Evolutionary conservation across 1,139 yeast species (phyloP), one percentile per base, ranked within the genome.

Genomic region (Geotrichum bryndzae): DNA sequence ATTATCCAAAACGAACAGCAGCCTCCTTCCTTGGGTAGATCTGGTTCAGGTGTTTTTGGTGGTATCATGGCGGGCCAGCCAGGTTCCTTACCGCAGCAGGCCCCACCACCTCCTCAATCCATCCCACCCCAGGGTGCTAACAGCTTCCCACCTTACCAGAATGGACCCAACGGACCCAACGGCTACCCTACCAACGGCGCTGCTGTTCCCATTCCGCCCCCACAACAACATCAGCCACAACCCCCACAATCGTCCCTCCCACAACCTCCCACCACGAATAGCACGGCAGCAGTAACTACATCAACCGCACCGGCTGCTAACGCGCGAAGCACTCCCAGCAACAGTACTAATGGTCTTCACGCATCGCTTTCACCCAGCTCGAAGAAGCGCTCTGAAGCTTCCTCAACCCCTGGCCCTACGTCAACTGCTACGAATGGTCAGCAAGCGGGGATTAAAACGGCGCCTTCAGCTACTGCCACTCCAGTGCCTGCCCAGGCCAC

Each of bases 21-120:
- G 48, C 74, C 70, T 22, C 75, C 72, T 10, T 62, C 71, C n/a
- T 65, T 72, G 35, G 72, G 72, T 55, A 75, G 72, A 50, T 69
- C 73, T 10, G 63, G 69, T 5, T 64, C 70, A 51, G 71, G 70
- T 55, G 73, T 70, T 41, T 73, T 73, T 66, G 73, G 73, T 29
- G 74, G 73, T 6, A 68, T 73, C 56, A 72, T 73, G 70, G 66
- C 74, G 59, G 77, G 76, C 63, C 74, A 72, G 56, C 65, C 68
- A 57, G 51, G 63, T 11, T 33, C 61, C 2, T 51, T 60, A 10
- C 63, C 58, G 38, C 60, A 57, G 29, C 64, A 59, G 59, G 66
- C 58, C 56, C 67, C 51, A 53, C 64, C 56, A 50, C 67, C 53
- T 52, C 61, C 62, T 27, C 66, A 61, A 50, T 63, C 55, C 53